These are phyloP conservation scores for Macrophomina phaseolina DNA, from an alignment of 2,329 filamentous ascomycete species.

Conservation along the genomic window DNA sequence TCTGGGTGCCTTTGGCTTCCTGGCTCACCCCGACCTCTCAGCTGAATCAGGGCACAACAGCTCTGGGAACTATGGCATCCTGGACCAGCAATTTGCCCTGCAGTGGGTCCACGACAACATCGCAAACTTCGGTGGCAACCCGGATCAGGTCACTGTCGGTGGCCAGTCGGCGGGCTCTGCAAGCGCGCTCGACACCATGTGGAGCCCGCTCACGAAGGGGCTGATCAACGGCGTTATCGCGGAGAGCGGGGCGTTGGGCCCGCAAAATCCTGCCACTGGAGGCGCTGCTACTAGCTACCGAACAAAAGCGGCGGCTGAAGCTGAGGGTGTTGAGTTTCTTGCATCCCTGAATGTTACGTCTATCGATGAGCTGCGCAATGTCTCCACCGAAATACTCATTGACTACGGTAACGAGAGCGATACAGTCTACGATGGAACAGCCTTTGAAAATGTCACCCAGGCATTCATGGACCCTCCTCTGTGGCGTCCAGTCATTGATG, in stretches of 20 bases:
- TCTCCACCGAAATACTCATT: background rate
- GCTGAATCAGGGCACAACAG: constrained; percentile 24
- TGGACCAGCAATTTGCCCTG: constrained; percentile 46
- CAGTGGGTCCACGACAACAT: constrained; percentile 51
- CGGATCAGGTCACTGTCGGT: constrained; percentile 52
- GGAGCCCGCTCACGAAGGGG: constrained; percentile 56
- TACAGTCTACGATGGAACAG: background rate
- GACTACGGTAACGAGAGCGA: constrained; percentile 14
- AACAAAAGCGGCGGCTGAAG: constrained; percentile 5
- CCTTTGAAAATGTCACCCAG: constrained; percentile 7
- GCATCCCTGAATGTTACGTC: constrained; percentile 8
- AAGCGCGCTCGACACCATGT: constrained; percentile 44
- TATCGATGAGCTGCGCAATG: constrained; percentile 8
- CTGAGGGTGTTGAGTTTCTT: constrained; percentile 1
- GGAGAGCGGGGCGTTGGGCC: constrained; percentile 29
- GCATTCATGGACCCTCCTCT: constrained; percentile 18
- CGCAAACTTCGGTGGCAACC: constrained; percentile 52
- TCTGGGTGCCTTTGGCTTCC: constrained; percentile 52
- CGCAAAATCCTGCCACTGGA: background rate
- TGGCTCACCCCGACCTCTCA: constrained; percentile 11
- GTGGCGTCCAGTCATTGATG: constrained; percentile 14
- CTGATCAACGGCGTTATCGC: constrained; percentile 37
- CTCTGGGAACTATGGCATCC: constrained; percentile 43
- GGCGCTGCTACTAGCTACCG: constrained; percentile 6
- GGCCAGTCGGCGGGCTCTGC: constrained; percentile 49